Conservation (phyloP, 2,329 filamentous ascomycete genomes). For the Diplodia scrobiculata region DNA sequence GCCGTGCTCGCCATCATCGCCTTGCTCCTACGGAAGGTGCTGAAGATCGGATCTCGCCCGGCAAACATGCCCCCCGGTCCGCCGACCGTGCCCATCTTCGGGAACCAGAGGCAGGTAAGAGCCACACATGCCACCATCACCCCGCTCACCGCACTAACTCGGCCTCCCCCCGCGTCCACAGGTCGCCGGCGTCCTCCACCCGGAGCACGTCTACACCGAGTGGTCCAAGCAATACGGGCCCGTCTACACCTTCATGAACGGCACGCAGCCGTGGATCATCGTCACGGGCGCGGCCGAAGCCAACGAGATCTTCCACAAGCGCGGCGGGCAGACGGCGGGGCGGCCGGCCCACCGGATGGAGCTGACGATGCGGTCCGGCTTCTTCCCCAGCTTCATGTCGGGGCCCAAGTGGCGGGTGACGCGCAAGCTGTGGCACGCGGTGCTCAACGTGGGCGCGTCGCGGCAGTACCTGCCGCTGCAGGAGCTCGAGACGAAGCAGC, state of each 20-base stretch:
- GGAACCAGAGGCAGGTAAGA: constrained; percentile 52
- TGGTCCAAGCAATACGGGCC: constrained; percentile 58
- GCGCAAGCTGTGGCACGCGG: constrained; percentile 28
- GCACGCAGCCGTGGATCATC: constrained; percentile 35
- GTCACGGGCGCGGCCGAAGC: constrained; percentile 8
- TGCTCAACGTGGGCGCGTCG: constrained; percentile 23
- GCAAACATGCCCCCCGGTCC: constrained; percentile 53
- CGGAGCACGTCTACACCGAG: constrained; percentile 52
- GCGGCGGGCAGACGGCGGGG: constrained; percentile 3
- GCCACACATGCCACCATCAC: not conserved
- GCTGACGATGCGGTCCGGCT: constrained; percentile 1
- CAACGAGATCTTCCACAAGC: constrained; percentile 17
- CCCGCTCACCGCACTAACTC: not conserved
- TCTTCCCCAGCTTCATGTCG: not conserved
- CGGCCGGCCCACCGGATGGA: constrained; percentile 8
- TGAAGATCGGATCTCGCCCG: constrained; percentile 35
- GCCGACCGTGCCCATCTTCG: constrained; percentile 55
- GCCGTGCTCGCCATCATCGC: not conserved
- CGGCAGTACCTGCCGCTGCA: constrained; percentile 28
- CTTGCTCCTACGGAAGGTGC: not conserved
- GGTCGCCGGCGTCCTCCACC: constrained; percentile 30
- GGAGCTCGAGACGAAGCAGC: constrained; percentile 25
- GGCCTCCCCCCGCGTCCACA: not conserved
- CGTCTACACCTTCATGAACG: constrained; percentile 56
- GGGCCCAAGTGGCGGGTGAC: constrained; percentile 20